Percentiles rank a stretch among this genome's conserved stretches.
phyloP scores from a whole-genome alignment of 176 grass and related monocot species.

The Eleusine indica region DNA sequence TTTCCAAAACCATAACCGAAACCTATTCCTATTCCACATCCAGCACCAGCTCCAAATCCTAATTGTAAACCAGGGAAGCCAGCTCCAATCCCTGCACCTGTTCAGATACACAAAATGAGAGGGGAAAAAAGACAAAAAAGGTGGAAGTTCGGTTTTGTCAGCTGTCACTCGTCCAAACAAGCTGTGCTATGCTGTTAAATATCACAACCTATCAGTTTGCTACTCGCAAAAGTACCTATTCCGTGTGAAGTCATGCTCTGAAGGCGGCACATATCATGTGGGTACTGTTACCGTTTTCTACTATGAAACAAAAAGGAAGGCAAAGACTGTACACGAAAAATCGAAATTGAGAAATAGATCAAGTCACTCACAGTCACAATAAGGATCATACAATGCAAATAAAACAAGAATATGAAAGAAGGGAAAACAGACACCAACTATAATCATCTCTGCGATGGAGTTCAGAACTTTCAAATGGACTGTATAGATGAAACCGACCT shows the following conservation, averaged over 20 bases:
- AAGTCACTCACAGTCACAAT: not conserved
- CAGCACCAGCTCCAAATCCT: conserved; percentile 80
- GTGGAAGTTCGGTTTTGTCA: not conserved
- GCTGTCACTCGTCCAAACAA: not conserved
- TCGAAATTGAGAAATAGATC: not conserved
- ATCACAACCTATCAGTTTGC: not conserved
- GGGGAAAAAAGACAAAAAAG: conserved; percentile 14
- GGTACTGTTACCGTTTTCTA: not conserved
- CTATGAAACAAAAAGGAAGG: not conserved
- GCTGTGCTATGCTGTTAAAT: not conserved
- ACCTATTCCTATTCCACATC: conserved; percentile 88
- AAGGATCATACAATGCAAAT: not conserved
- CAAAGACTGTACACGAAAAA: not conserved
- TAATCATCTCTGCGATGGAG: not conserved
- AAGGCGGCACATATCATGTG: not conserved
- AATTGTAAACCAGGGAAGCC: conserved; percentile 85
- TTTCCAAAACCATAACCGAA: conserved; percentile 90
- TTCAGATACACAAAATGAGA: conserved; percentile 28
- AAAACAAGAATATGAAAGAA: conserved; percentile 10
- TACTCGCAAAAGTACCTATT: not conserved
- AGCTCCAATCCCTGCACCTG: conserved; percentile 82
- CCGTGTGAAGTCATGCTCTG: not conserved
- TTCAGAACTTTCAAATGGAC: not conserved
- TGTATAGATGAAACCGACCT: not conserved
- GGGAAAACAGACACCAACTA: not conserved